Conservation (phyloP, 2,329 filamentous ascomycete species). For the Talaromyces albobiverticillius region DNA sequence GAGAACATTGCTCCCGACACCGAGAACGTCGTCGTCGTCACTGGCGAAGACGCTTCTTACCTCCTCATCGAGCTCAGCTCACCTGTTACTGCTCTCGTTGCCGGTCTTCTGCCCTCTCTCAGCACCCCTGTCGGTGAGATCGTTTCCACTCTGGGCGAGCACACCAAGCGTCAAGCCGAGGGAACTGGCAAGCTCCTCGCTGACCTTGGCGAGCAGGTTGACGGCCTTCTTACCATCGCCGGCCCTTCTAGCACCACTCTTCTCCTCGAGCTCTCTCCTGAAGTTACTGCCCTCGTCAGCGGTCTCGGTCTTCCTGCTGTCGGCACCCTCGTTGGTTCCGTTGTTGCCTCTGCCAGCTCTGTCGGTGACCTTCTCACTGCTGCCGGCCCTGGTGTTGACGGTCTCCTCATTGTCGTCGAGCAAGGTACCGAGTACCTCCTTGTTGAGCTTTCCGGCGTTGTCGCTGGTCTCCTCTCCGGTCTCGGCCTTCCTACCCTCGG, state of each 20-base stretch:
- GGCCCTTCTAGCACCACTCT: slow-evolving; percentile 28
- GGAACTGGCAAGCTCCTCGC: slow-evolving; percentile 24
- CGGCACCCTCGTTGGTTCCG: slow-evolving; percentile 24
- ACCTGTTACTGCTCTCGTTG: slow-evolving; percentile 25
- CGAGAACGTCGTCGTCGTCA: slow-evolving; percentile 29
- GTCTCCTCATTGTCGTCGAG: slow-evolving; percentile 22
- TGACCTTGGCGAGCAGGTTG: slow-evolving; percentile 24
- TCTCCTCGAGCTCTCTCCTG: slow-evolving; percentile 31
- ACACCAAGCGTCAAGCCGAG: slow-evolving; percentile 26
- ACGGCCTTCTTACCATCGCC: slow-evolving; percentile 27
- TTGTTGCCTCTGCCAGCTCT: slow-evolving; percentile 24
- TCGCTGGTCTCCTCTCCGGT: slow-evolving; percentile 22
- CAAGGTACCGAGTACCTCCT: slow-evolving; percentile 22
- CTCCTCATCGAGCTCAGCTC: slow-evolving; percentile 31
- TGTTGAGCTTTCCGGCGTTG: slow-evolving; percentile 21
- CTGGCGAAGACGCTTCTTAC: slow-evolving; percentile 26
- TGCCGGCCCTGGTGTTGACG: slow-evolving; percentile 20
- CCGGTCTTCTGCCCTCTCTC: slow-evolving; percentile 29
- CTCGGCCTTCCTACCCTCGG: slow-evolving; percentile 27
- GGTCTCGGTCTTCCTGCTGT: slow-evolving; percentile 28
- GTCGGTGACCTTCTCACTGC: slow-evolving; percentile 28
- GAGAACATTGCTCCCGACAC: slow-evolving; percentile 22
- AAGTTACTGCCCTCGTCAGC: slow-evolving; percentile 25
- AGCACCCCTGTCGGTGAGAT: slow-evolving; percentile 27
- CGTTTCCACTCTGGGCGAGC: slow-evolving; percentile 25